A percentile compares a stretch with the other conserved stretches of the same genome.
Conservation (phyloP, 73 alveolate species). For the Chromera velia region DNA sequence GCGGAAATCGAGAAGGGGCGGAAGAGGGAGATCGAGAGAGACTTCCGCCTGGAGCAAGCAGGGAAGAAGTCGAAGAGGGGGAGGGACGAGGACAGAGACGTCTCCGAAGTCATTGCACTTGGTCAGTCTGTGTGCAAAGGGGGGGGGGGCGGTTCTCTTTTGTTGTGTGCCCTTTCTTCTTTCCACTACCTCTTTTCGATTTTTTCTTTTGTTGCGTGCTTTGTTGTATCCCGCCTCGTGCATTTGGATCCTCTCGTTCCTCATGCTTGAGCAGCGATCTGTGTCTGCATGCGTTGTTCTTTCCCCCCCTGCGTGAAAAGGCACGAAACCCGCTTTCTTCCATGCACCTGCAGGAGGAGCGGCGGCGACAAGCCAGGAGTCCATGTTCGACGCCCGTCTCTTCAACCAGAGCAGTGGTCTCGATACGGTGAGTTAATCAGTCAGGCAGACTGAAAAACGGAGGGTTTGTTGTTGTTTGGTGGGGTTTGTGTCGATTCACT, state of each 20-base stretch:
- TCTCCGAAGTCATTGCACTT: slow-evolving; percentile 88
- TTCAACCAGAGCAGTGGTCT: slow-evolving; percentile 74
- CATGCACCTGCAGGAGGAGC: slow-evolving; percentile 14
- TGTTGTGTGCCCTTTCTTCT: background rate
- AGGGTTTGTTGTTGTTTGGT: too few species aligned
- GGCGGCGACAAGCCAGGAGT: slow-evolving; percentile 69
- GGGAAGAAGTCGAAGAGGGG: slow-evolving; percentile 57
- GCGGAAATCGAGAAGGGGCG: slow-evolving; percentile 60
- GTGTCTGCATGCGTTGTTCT: background rate
- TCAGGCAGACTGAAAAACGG: too few species aligned
- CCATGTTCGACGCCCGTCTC: slow-evolving; percentile 75
- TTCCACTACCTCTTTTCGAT: background rate
- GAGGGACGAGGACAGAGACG: slow-evolving; percentile 89
- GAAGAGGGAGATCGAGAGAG: slow-evolving; percentile 76
- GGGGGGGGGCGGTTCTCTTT: too few species aligned
- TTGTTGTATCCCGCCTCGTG: background rate
- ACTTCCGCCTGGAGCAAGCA: slow-evolving; percentile 65
- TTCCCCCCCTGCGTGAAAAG: background rate
- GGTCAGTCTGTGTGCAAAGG: slow-evolving; percentile 84
- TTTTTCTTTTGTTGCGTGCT: background rate
- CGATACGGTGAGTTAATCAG: slow-evolving; percentile 57
- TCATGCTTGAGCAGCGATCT: background rate
- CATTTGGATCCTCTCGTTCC: background rate
- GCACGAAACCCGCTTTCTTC: background rate
- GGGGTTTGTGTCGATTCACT: too few species aligned